Conservation (phyloP, 1,284 basidiomycete species). For the Sphaerobolus stellatus region DNA sequence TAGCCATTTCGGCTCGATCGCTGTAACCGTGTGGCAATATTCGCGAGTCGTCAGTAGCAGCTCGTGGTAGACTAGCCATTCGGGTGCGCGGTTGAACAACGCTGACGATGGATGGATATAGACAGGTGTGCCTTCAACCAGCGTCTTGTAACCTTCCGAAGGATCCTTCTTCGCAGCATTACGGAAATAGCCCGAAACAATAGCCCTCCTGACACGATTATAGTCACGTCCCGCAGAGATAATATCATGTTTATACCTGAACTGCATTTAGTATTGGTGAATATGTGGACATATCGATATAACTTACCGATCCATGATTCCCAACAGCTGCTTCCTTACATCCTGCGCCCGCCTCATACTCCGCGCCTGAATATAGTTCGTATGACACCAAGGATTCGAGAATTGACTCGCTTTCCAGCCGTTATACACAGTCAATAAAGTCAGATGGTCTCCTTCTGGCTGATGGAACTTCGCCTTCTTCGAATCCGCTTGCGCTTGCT, state of each 20-base stretch:
- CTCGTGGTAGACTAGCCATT: conserved; percentile 79
- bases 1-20: conserved; percentile 98
- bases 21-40: conserved; percentile 96
- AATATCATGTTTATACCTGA: conserved; percentile 93
- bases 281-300: not conserved
- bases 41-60: conserved; percentile 77
- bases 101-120: conserved; percentile 98
- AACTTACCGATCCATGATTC: conserved; percentile 94
- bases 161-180: conserved; percentile 96
- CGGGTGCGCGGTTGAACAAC: conserved; percentile 90
- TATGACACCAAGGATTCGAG: conserved; percentile 95
- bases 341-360: conserved; percentile 98
- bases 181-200: conserved; percentile 95
- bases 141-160: conserved; percentile 95
- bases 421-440: conserved; percentile 94
- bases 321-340: conserved; percentile 93
- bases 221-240: conserved; percentile 89
- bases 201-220: conserved; percentile 91
- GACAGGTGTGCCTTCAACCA: conserved; percentile 82
- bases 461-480: conserved; percentile 99
- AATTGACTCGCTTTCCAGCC: conserved; percentile 97
- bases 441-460: conserved; percentile 96
- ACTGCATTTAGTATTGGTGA: conserved; percentile 9
- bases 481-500: conserved; percentile 97
- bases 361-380: conserved; percentile 97